Conservation (phyloP, 1,284 basidiomycete genomes). For the Tylopilus orsonianus region DNA sequence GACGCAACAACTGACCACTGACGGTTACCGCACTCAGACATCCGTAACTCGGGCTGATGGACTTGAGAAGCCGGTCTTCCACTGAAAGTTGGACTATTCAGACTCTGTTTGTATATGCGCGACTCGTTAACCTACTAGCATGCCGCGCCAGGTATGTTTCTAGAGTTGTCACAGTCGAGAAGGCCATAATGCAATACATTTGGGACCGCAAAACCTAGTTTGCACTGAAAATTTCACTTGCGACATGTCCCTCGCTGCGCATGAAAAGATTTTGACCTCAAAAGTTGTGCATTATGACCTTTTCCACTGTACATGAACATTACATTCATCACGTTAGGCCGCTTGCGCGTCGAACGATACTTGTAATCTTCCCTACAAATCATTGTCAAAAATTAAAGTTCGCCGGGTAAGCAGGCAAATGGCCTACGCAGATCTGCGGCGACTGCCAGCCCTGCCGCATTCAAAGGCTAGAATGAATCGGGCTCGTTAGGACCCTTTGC, state of each 20-base stretch:
- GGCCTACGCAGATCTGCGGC: slow-evolving; percentile 1
- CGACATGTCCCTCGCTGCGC: slow-evolving; percentile 2
- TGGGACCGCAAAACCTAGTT: slow-evolving; percentile 21
- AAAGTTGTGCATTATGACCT: slow-evolving; percentile 31
- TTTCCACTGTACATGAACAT: slow-evolving; percentile 23
- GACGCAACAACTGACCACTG: no score
- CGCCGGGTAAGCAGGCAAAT: background rate
- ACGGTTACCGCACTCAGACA: no score
- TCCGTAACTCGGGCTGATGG: no score
- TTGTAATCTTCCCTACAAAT: background rate
- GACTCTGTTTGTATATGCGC: background rate
- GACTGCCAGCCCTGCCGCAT: background rate
- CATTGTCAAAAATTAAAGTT: slow-evolving; percentile 3
- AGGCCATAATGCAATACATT: slow-evolving; percentile 30
- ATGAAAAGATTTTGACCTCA: slow-evolving; percentile 20
- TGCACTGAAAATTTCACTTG: slow-evolving; percentile 9
- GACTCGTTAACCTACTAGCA: background rate
- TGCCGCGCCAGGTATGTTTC: slow-evolving; percentile 22
- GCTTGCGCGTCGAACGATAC: background rate
- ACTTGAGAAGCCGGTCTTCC: no score
- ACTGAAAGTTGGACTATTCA: background rate
- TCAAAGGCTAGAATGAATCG: slow-evolving; percentile 15
- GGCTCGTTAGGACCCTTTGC: slow-evolving; percentile 9
- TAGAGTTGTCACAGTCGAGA: slow-evolving; percentile 14
- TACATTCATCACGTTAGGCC: background rate